Evolutionary conservation across 2,329 filamentous ascomycete genomes (phyloP).

Genomic region (Calonectria multiphialidica): DNA sequence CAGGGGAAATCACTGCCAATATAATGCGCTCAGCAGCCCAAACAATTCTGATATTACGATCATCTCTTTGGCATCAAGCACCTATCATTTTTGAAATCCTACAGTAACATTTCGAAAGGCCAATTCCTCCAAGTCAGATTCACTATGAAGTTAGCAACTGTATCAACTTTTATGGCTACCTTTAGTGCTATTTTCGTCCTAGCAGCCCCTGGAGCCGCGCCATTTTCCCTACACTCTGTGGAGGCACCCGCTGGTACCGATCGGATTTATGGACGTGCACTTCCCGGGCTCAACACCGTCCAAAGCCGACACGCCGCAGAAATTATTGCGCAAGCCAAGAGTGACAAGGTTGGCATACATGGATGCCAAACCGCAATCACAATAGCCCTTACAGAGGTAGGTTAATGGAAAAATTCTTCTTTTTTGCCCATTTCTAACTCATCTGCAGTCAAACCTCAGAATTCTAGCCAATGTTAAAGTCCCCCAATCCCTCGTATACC

Average conservation of each 20-base stretch:
- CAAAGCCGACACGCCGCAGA: neutral
- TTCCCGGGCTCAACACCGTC: neutral
- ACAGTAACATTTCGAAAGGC: neutral
- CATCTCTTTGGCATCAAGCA: neutral
- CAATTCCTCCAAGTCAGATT: neutral
- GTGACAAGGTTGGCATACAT: neutral
- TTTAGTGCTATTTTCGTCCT: neutral
- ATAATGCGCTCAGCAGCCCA: neutral
- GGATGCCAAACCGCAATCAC: neutral
- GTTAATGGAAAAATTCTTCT: neutral
- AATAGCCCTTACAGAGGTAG: neutral
- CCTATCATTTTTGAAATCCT: neutral
- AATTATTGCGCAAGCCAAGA: neutral
- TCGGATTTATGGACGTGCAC: neutral
- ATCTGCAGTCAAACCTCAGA: neutral
- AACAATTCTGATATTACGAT: neutral
- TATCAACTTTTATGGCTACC: neutral
- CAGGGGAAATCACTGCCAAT: neutral
- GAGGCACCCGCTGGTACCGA: neutral
- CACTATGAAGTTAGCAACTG: neutral
- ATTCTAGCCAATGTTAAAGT: neutral
- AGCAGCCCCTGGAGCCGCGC: neutral
- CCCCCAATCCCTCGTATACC: neutral
- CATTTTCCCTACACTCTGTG: too few species aligned
- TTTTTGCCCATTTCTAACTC: neutral